phyloP scores from a whole-genome alignment of 2,329 filamentous ascomycete species.

The Sporothrix dimorphospora region DNA sequence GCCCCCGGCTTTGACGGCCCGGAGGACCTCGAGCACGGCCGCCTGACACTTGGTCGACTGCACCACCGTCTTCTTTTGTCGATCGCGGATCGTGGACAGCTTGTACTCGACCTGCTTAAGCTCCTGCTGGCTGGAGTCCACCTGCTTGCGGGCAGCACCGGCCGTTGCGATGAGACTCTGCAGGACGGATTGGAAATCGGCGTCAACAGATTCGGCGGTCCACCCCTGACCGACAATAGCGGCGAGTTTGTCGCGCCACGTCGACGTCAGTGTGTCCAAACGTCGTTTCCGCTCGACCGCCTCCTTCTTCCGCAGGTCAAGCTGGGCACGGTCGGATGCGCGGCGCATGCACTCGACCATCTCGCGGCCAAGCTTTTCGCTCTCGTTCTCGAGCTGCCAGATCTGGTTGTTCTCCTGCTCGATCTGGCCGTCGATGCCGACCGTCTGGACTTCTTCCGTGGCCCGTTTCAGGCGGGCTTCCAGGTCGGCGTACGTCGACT shows the following conservation, averaged over 20 bases:
- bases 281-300: constrained; percentile 72
- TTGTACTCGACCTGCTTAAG: constrained; percentile 77
- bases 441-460: constrained; percentile 63
- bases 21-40: constrained; percentile 56
- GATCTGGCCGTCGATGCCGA: constrained; percentile 72
- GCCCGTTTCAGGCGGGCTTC: constrained; percentile 63
- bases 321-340: constrained; percentile 78
- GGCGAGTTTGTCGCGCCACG: constrained; percentile 72
- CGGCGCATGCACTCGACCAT: constrained; percentile 80
- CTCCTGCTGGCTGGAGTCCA: constrained; percentile 72
- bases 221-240: constrained; percentile 67
- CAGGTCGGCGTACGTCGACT: constrained; percentile 72
- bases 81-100: constrained; percentile 66
- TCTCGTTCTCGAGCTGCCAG: constrained; percentile 70
- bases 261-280: constrained; percentile 74
- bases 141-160: constrained; percentile 66
- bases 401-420: constrained; percentile 67
- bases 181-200: constrained; percentile 67
- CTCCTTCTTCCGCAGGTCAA: constrained; percentile 83
- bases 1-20: constrained; percentile 44
- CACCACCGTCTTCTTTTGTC: constrained; percentile 63
- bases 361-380: constrained; percentile 74
- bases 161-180: constrained; percentile 61
- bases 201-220: constrained; percentile 70
- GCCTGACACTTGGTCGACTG: constrained; percentile 66